Conservation (phyloP, 139 green algal genomes). For the Deuterostichococcus epilithicus region DNA sequence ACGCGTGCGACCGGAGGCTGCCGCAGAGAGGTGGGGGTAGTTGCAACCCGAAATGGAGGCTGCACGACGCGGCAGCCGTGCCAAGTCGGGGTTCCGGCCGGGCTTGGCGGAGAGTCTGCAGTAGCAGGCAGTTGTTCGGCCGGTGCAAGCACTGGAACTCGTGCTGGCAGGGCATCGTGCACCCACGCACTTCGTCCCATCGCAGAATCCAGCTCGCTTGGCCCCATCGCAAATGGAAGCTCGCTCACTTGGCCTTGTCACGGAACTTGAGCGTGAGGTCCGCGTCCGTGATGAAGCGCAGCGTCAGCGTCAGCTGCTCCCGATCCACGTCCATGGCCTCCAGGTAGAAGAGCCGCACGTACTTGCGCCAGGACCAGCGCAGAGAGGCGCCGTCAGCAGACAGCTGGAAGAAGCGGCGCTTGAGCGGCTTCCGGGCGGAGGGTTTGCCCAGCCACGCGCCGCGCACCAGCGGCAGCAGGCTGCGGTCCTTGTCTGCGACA, state of each 20-base stretch:
- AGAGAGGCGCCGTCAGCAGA: slow-evolving; percentile 43
- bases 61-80: too few species aligned
- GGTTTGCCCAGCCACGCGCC: slow-evolving; percentile 54
- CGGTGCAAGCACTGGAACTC: too few species aligned
- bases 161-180: too few species aligned
- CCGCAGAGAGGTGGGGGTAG: too few species aligned
- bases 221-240: too few species aligned
- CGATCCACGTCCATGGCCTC: slow-evolving; percentile 3
- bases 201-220: too few species aligned
- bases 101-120: too few species aligned
- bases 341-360: slow-evolving; percentile 40
- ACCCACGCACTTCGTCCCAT: too few species aligned
- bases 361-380: slow-evolving; percentile 53
- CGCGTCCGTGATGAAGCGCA: slow-evolving; percentile 22
- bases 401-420: slow-evolving; percentile 52
- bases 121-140: too few species aligned
- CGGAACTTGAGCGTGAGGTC: slow-evolving; percentile 26
- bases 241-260: not conserved
- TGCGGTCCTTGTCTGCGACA: not conserved
- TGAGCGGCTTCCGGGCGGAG: slow-evolving; percentile 16
- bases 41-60: too few species aligned
- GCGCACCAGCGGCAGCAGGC: slow-evolving; percentile 28
- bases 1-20: too few species aligned
- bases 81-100: too few species aligned
- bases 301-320: slow-evolving; percentile 11